Evolutionary conservation across 164 flowering plant genomes (phyloP), one percentile per base, ranked within the genome.

Genomic region (Akebia trifoliata): DNA sequence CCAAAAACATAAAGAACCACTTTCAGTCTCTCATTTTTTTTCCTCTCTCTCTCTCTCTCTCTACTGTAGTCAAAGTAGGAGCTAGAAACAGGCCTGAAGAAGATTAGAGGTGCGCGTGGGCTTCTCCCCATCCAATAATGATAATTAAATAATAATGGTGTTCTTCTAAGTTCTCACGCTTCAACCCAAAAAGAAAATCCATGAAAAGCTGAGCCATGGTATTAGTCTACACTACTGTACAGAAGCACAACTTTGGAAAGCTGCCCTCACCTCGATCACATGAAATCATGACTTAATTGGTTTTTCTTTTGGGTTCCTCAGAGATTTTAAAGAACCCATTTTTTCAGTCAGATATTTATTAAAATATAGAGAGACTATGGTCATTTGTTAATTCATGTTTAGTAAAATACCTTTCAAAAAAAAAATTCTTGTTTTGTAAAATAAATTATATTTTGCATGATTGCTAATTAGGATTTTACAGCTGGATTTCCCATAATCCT

Each of bases 191-290:
- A n/a, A 35, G 34, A 59, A 18, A 48, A 49, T 30, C 29, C 40
- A 52, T 61, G 48, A 38, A 51, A 42, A 61, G 22, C 9, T 40
- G 48, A 51, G 47, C 57, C 39, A 17, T 35, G 30, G 11, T n/a
- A 8, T n/a, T 38, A 26, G 43, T 22, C 53, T 47, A 18, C 11
- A 15, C 8, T 39, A 8, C 2, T 25, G 15, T 55, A 10, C 9
- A 18, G 8, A 11, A 20, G 29, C 37, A 17, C 28, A 43, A 3
- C 49, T 43, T 18, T 15, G 8, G 2, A 37, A 22, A 32, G 58
- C 44, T 53, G 57, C 31, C 47, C 51, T 30, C 15, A 0, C 50
- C 57, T 60, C 47, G 49, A 51, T 31, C 40, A 61, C 58, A 61
- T 53, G 56, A 52, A 53, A 61, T 24, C 52, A 21, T 60, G 45